A percentile compares a stretch with the other conserved stretches of the same genome.
Conservation (phyloP, 169 alveolate genomes). For the Fabrea salina region DNA sequence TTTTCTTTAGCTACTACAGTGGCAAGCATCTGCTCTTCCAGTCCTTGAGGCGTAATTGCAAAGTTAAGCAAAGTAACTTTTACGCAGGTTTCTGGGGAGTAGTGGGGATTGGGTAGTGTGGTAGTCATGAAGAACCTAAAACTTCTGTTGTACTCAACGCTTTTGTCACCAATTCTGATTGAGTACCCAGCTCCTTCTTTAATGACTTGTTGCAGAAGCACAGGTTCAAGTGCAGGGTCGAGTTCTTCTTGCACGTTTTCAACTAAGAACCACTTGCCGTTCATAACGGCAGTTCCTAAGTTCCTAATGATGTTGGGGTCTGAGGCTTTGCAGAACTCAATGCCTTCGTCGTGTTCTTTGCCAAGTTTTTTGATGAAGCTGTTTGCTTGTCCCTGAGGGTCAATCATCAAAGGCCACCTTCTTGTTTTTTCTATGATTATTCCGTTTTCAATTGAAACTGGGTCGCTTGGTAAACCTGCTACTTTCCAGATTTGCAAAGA, state of each 20-base stretch:
- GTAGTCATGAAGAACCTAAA: slow-evolving; percentile 91
- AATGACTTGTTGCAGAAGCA: slow-evolving; percentile 80
- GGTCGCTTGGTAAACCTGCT: slow-evolving; percentile 87
- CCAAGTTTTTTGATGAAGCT: slow-evolving; percentile 87
- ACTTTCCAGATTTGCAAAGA: slow-evolving; percentile 88
- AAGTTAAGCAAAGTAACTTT: slow-evolving; percentile 88
- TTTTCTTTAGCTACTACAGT: slow-evolving; percentile 87
- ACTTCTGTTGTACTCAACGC: slow-evolving; percentile 69
- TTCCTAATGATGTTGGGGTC: slow-evolving; percentile 83
- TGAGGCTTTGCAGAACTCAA: slow-evolving; percentile 82
- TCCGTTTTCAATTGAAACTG: slow-evolving; percentile 88
- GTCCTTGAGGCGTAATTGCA: slow-evolving; percentile 90
- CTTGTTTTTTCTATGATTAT: slow-evolving; percentile 87
- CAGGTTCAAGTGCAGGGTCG: slow-evolving; percentile 92
- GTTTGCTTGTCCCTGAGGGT: slow-evolving; percentile 91
- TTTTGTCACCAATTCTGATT: slow-evolving; percentile 89
- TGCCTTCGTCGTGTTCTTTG: slow-evolving; percentile 83
- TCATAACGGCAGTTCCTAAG: slow-evolving; percentile 87
- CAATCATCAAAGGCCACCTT: slow-evolving; percentile 93
- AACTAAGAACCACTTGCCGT: slow-evolving; percentile 91
- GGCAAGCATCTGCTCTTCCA: slow-evolving; percentile 90
- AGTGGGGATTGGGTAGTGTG: slow-evolving; percentile 92
- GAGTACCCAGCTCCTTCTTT: slow-evolving; percentile 81
- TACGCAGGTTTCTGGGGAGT: slow-evolving; percentile 91
- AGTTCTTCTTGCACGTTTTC: slow-evolving; percentile 91